Evolutionary conservation across 306 rosid species (phyloP), one percentile per base, ranked within the genome.

Genomic region (Vigna trinervia): DNA sequence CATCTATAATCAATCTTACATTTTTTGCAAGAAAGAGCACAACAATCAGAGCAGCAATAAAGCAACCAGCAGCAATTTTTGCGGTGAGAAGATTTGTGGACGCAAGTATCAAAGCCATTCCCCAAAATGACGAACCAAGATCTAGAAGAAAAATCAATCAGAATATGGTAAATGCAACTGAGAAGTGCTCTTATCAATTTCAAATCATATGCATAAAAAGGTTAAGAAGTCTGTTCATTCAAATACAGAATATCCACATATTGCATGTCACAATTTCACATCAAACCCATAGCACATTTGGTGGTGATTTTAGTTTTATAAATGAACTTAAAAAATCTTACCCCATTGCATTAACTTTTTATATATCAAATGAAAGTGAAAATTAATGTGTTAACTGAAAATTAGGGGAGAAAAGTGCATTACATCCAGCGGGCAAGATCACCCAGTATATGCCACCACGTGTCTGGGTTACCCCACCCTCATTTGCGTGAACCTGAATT

Each of bases 361-460:
- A 59, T 43, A 32, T 17, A 59, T 32, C 61, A 53, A 14, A 57
- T 30, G 63, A 56, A 50, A 19, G 1, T 56, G 50, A 47, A 22
- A 45, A 68, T 47, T 54, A 62, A 45, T 39, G 54, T 6, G 14
- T 54, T 28, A 38, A 64, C 58, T 22, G 38, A 73, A 62, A 73
- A 45, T 17, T 46, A 68, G 69, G 83, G 78, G 74, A 72, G 70
- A 71, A 79, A 69, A 83, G 80, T 34, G 79, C 61, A 70, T 85
- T 94, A 94, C 98, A 94, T 94, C 98, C 98, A 30, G 98, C 98
- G 28, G 98, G 98, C 86, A 94, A 87, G 87, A 94, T 94, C 78
- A 94, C 22, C 96, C 98, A 94, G 80, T 94, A 94, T 54, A 85
- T 56, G 60, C 98, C 98, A n/a, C 98, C 98, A 62, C 98, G 93